Conservation (phyloP, 257 asterid genomes). For the Solanum pennellii region DNA sequence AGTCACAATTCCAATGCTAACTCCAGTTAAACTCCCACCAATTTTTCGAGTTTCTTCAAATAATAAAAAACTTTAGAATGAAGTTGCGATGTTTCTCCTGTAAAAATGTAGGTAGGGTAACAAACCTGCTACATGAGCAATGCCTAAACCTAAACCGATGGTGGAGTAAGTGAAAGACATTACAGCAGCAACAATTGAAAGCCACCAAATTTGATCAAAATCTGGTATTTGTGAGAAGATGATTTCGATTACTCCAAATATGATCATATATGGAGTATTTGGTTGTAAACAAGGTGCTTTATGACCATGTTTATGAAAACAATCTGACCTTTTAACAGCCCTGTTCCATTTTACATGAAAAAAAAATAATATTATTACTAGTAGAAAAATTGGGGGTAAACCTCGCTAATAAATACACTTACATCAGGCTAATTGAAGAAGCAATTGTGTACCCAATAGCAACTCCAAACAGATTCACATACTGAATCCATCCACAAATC, state of each 20-base stretch:
- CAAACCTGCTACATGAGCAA: conserved; percentile 42
- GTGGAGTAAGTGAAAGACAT: conserved; percentile 51
- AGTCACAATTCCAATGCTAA: conserved; percentile 55
- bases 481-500: conserved; percentile 86
- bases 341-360: conserved; percentile 8
- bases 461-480: conserved; percentile 75
- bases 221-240: conserved; percentile 44
- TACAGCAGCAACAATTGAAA: conserved; percentile 42
- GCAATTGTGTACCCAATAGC: conserved; percentile 94
- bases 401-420: neutral
- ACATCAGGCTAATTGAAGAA: conserved; percentile 52
- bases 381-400: neutral
- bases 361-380: neutral
- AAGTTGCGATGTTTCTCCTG: neutral
- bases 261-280: conserved; percentile 43
- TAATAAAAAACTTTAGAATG: too few relatives aligned
- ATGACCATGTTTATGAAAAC: conserved; percentile 31
- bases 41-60: conserved; percentile 44
- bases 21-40: conserved; percentile 64
- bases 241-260: conserved; percentile 30
- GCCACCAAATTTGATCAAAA: conserved; percentile 48
- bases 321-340: conserved; percentile 34
- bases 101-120: neutral
- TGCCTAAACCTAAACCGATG: conserved; percentile 42
- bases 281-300: conserved; percentile 25